Conservation (phyloP, 2,329 filamentous ascomycete genomes). For the Fusarium piperis region DNA sequence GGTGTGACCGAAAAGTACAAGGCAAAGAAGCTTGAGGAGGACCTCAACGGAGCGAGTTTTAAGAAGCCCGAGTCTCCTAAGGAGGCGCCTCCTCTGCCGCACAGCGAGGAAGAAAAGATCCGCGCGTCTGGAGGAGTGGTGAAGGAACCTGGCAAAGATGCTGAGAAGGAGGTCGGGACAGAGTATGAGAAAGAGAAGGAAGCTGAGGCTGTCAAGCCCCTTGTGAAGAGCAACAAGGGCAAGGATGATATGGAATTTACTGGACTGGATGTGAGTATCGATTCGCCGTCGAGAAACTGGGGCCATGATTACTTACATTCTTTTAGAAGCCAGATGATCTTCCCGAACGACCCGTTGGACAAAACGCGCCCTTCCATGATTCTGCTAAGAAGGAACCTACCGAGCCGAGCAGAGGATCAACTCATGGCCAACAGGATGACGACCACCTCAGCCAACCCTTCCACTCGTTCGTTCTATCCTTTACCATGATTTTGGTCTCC, state of each 20-base stretch:
- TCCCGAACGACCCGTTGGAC: constrained; percentile 80
- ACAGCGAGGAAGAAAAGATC: constrained; percentile 80
- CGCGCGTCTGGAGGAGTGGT: constrained; percentile 48
- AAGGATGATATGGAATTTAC: constrained; percentile 46
- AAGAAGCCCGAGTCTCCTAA: constrained; percentile 87
- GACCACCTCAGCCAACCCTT: constrained; percentile 78
- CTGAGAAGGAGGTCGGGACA: constrained; percentile 2
- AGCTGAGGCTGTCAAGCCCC: constrained; percentile 37
- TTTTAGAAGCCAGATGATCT: constrained; percentile 81
- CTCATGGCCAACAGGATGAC: constrained; percentile 57
- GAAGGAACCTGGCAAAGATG: background rate
- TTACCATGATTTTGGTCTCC: constrained; percentile 97
- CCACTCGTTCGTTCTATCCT: constrained; percentile 90
- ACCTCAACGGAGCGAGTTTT: constrained; percentile 69
- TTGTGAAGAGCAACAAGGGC: constrained; percentile 57
- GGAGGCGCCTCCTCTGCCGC: constrained; percentile 82
- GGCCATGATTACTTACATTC: constrained; percentile 27
- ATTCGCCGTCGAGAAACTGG: background rate
- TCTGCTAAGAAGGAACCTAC: constrained; percentile 73
- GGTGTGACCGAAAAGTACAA: constrained; percentile 90
- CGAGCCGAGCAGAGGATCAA: constrained; percentile 52
- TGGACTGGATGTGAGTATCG: constrained; percentile 48
- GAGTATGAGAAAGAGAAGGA: constrained; percentile 1
- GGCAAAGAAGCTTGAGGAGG: constrained; percentile 74
- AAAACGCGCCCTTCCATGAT: constrained; percentile 74